A percentile compares a stretch with the other conserved stretches of the same genome.
These are phyloP conservation scores for Setomelanomma holmii DNA, from an alignment of 2,329 filamentous ascomycete genomes.

Conservation along the genomic window DNA sequence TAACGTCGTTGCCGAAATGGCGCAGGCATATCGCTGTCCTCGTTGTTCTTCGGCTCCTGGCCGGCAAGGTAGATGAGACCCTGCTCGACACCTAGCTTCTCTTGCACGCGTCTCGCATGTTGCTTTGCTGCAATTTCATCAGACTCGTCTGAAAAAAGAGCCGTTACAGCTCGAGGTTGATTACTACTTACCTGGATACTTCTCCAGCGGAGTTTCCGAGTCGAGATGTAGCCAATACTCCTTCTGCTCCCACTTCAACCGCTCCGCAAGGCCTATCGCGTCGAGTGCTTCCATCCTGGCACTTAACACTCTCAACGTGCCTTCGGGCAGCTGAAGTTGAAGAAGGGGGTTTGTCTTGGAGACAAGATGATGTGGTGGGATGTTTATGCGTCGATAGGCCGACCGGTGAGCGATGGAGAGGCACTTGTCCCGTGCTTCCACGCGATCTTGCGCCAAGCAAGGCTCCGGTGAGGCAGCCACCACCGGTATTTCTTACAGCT, in stretches of 20 bases:
- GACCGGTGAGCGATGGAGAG: constrained; percentile 15
- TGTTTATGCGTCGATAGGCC: constrained; percentile 18
- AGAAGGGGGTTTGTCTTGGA: constrained; percentile 12
- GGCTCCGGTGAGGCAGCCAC: constrained; percentile 15
- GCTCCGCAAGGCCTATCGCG: constrained; percentile 34
- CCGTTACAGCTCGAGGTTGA: not conserved
- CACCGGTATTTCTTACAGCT: not conserved
- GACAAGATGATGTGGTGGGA: constrained; percentile 10
- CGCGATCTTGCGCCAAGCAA: constrained; percentile 5
- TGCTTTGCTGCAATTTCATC: constrained; percentile 43
- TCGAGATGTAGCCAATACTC: constrained; percentile 47
- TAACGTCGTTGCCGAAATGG: constrained; percentile 67
- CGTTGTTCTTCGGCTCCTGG: constrained; percentile 56
- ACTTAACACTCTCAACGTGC: constrained; percentile 15
- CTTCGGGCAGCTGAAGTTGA: constrained; percentile 12
- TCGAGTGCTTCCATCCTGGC: constrained; percentile 34
- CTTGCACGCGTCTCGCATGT: constrained; percentile 48
- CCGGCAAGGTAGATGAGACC: constrained; percentile 66
- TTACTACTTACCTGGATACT: constrained; percentile 48
- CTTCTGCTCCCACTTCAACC: constrained; percentile 35
- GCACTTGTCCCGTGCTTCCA: constrained; percentile 2
- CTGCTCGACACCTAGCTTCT: constrained; percentile 40
- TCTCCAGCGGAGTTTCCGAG: constrained; percentile 42
- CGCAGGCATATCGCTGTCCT: constrained; percentile 66
- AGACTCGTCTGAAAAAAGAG: constrained; percentile 1